These are phyloP conservation scores for Tieghemostelium lacteum DNA, from an alignment of 78 protist species.

Conservation along the genomic window DNA sequence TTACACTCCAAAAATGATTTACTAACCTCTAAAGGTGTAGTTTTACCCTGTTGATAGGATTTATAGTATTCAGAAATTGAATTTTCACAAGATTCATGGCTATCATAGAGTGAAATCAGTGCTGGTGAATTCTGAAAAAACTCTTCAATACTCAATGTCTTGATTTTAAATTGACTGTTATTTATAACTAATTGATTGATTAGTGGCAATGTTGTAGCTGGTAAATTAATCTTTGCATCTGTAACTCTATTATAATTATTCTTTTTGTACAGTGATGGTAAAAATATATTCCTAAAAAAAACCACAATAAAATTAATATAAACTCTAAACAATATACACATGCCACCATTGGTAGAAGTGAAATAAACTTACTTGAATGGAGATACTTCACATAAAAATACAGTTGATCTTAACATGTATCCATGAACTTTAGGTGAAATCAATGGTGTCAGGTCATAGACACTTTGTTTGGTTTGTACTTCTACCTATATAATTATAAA, in stretches of 20 bases:
- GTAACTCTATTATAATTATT: slow-evolving; percentile 24
- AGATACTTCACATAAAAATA: slow-evolving; percentile 15
- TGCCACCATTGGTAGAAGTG: too few relatives aligned
- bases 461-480: background rate
- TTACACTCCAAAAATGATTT: slow-evolving; percentile 1
- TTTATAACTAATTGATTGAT: background rate
- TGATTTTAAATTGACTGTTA: background rate
- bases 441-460: slow-evolving; percentile 30
- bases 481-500: too few relatives aligned
- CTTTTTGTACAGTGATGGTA: slow-evolving; percentile 16
- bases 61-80: slow-evolving; percentile 2
- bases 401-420: background rate
- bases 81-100: background rate
- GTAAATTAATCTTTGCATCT: background rate
- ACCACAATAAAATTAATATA: background rate
- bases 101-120: background rate
- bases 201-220: slow-evolving; percentile 22
- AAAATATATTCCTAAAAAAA: slow-evolving; percentile 33
- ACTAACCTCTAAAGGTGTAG: slow-evolving; percentile 1
- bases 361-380: too few relatives aligned
- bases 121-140: slow-evolving; percentile 11
- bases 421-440: slow-evolving; percentile 31
- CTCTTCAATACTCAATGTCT: slow-evolving; percentile 10
- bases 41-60: background rate
- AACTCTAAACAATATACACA: too few relatives aligned